A percentile compares a stretch with the other conserved stretches of the same genome.
These are phyloP conservation scores for Lichtheimia ornata DNA, from an alignment of 371 early-diverging fungal species.

Conservation along the genomic window DNA sequence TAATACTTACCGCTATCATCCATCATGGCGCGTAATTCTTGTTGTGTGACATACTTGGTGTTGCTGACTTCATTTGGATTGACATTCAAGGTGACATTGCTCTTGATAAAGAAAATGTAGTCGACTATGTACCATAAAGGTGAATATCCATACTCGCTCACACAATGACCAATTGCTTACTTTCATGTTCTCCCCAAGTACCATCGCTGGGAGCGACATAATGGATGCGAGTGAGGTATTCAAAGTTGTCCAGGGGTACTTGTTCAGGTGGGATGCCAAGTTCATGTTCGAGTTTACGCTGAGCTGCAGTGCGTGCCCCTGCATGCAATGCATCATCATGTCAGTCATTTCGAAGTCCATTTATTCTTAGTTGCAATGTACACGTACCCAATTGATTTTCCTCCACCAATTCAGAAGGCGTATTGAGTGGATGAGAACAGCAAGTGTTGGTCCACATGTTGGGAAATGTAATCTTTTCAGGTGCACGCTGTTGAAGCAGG, in stretches of 20 bases:
- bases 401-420: conserved; percentile 80
- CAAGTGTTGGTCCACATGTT: conserved; percentile 96
- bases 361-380: too few relatives aligned
- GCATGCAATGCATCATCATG: not conserved
- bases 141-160: not conserved
- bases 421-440: conserved; percentile 94
- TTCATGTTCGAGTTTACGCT: conserved; percentile 95
- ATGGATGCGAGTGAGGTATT: conserved; percentile 92
- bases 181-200: conserved; percentile 96
- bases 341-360: too few relatives aligned
- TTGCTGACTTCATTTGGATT: conserved; percentile 86
- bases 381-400: conserved; percentile 68
- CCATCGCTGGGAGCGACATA: conserved; percentile 93
- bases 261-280: conserved; percentile 84
- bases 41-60: conserved; percentile 72
- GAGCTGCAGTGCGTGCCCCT: conserved; percentile 59
- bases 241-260: conserved; percentile 80
- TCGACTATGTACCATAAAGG: conserved; percentile 60
- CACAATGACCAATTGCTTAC: conserved; percentile 41
- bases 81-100: conserved; percentile 63
- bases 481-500: conserved; percentile 91
- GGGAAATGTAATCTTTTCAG: conserved; percentile 97
- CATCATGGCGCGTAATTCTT: conserved; percentile 76
- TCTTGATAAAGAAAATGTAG: conserved; percentile 84
- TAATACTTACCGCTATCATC: conserved; percentile 52